Conservation (phyloP, 1,284 basidiomycete species). For the Apiotrichum montevideense region DNA sequence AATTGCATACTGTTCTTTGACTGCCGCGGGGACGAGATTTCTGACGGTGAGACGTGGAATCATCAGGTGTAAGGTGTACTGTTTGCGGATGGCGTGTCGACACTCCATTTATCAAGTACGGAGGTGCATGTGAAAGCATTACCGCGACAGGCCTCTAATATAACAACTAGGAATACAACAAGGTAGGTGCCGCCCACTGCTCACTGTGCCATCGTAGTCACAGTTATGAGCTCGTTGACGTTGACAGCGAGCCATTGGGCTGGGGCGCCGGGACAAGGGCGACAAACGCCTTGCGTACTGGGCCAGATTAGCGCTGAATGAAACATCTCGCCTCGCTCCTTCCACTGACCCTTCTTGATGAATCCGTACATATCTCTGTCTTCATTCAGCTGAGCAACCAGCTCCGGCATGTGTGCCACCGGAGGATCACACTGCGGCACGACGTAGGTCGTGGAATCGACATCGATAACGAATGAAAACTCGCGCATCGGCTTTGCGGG, state of each 20-base stretch:
- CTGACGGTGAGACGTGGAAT: not conserved
- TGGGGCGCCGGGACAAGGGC: constrained; percentile 8
- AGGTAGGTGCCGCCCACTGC: too few species aligned
- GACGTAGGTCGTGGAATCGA: constrained; percentile 58
- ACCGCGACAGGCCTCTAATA: too few species aligned
- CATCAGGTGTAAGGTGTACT: too few species aligned
- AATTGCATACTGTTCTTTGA: not conserved
- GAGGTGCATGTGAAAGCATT: too few species aligned
- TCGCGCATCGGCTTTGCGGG: constrained; percentile 56
- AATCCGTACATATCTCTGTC: constrained; percentile 42
- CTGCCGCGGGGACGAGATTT: not conserved
- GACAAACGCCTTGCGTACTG: constrained; percentile 34
- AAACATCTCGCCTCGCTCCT: not conserved
- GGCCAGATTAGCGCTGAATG: not conserved
- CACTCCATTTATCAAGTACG: too few species aligned
- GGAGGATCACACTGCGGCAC: constrained; percentile 44
- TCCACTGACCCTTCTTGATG: constrained; percentile 39
- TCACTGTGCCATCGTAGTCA: too few species aligned
- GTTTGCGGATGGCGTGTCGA: too few species aligned
- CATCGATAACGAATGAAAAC: constrained; percentile 68
- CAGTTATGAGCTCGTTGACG: too few species aligned
- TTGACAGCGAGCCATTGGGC: not conserved
- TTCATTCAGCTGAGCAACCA: constrained; percentile 39
- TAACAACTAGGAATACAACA: not conserved
- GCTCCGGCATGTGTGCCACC: constrained; percentile 27